Evolutionary conservation across 441 rosid species (phyloP).

Genomic region (Gossypium gossypioides): DNA sequence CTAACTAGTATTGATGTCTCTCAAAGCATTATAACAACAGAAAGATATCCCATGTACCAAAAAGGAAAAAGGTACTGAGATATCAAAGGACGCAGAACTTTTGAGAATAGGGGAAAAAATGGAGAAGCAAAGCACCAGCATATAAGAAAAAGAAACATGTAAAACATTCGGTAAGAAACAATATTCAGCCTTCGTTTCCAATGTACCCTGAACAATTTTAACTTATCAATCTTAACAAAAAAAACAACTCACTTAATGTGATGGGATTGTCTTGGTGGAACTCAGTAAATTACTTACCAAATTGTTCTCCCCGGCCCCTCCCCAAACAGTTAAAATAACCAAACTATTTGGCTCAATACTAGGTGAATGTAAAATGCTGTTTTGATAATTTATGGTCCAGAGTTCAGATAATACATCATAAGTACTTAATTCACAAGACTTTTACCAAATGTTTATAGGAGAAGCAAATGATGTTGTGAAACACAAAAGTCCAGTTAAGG

Average conservation of each 20-base stretch:
- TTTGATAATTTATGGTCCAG: constrained; percentile 1
- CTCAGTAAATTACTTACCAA: not conserved
- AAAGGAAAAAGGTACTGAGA: not conserved
- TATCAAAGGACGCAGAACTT: not conserved
- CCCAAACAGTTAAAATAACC: not conserved
- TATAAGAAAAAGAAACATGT: not conserved
- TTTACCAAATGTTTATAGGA: not conserved
- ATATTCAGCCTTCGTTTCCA: not conserved
- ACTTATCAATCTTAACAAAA: not conserved
- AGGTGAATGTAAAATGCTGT: not conserved
- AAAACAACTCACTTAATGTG: not conserved
- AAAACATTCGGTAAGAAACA: not conserved
- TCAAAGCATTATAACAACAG: too few species aligned
- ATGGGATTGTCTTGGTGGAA: not conserved
- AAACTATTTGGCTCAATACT: not conserved
- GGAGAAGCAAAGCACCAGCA: not conserved
- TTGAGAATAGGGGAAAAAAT: not conserved
- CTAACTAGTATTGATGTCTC: too few species aligned
- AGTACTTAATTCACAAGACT: not conserved
- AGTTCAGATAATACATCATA: not conserved
- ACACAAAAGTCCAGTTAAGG: not conserved
- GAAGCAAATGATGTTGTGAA: not conserved
- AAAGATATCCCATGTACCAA: too few species aligned
- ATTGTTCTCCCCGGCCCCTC: not conserved
- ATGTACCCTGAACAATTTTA: not conserved